phyloP scores from a whole-genome alignment of 2,329 filamentous ascomycete species.

The Geosmithia putterillii region DNA sequence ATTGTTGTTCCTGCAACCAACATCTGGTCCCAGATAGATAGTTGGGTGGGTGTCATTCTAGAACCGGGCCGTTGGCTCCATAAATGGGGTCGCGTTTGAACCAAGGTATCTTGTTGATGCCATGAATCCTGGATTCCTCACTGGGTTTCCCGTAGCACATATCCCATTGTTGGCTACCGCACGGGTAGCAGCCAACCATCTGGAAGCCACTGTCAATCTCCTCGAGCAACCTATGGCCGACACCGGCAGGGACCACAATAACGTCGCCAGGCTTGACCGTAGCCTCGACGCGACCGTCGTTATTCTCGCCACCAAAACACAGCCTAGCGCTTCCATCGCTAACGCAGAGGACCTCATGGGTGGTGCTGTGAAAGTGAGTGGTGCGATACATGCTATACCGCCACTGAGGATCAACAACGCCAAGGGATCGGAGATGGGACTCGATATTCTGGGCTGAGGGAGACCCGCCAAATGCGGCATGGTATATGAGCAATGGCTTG shows the following conservation, averaged over 20 bases:
- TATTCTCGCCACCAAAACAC: slow-evolving; percentile 55
- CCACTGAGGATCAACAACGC: slow-evolving; percentile 52
- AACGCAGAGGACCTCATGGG: slow-evolving; percentile 55
- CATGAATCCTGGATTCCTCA: slow-evolving; percentile 12
- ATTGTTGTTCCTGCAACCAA: too few relatives aligned
- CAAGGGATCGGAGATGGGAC: slow-evolving; percentile 36
- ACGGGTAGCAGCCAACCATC: slow-evolving; percentile 57
- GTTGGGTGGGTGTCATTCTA: slow-evolving; percentile 3
- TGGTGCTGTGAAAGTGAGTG: slow-evolving; percentile 55
- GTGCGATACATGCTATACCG: slow-evolving; percentile 55
- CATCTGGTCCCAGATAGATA: too few relatives aligned
- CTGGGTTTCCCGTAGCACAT: slow-evolving; percentile 56
- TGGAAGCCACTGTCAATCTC: slow-evolving; percentile 37
- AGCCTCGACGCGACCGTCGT: slow-evolving; percentile 42
- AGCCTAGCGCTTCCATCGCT: slow-evolving; percentile 44
- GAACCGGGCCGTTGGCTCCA: slow-evolving; percentile 4
- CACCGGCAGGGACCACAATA: slow-evolving; percentile 52
- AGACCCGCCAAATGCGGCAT: slow-evolving; percentile 36
- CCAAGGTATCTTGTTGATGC: slow-evolving; percentile 5
- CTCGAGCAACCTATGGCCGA: slow-evolving; percentile 51
- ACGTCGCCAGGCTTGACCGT: slow-evolving; percentile 47
- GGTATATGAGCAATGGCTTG: slow-evolving; percentile 56
- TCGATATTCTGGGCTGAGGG: slow-evolving; percentile 38
- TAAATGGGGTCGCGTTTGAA: slow-evolving; percentile 10
- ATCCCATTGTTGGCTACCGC: slow-evolving; percentile 44